Conservation (phyloP, 768 basidiomycete species). For the Lactifluus pinguis region DNA sequence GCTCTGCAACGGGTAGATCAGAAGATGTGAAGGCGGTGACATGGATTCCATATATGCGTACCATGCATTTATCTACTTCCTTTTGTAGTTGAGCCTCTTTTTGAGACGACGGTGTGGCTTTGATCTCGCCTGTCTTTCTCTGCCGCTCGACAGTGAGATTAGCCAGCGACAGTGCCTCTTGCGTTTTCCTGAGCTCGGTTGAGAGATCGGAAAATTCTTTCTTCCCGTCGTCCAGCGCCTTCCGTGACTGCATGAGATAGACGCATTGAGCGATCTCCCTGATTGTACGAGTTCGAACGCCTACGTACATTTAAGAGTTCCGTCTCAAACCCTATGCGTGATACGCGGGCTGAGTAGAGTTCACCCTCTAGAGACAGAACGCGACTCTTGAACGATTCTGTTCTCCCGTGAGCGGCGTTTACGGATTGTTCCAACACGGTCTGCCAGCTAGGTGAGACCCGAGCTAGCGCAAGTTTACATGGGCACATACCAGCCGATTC, state of each 20-base stretch:
- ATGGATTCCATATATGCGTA: constrained; percentile 24
- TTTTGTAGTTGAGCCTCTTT: constrained; percentile 34
- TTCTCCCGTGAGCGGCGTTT: neutral
- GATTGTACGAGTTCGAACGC: neutral
- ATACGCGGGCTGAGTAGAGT: constrained; percentile 2
- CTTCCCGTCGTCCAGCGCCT: constrained; percentile 1
- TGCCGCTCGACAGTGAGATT: constrained; percentile 23
- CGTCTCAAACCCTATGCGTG: neutral
- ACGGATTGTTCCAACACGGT: constrained; percentile 14
- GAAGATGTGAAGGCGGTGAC: neutral
- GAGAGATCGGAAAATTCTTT: neutral
- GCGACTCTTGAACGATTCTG: constrained; percentile 1
- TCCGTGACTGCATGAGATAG: neutral
- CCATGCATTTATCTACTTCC: constrained; percentile 53
- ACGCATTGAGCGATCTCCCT: neutral
- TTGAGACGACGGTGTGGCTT: constrained; percentile 21
- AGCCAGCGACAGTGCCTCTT: neutral
- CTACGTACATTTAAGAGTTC: constrained; percentile 3
- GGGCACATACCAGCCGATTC: constrained; percentile 47
- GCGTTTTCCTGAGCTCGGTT: neutral
- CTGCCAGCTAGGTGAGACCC: neutral
- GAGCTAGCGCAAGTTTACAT: neutral
- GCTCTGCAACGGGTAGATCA: constrained; percentile 36
- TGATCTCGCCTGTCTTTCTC: constrained; percentile 36
- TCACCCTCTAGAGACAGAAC: neutral